Conservation (phyloP, 1,284 basidiomycete genomes). For the Pseudozyma thailandica region DNA sequence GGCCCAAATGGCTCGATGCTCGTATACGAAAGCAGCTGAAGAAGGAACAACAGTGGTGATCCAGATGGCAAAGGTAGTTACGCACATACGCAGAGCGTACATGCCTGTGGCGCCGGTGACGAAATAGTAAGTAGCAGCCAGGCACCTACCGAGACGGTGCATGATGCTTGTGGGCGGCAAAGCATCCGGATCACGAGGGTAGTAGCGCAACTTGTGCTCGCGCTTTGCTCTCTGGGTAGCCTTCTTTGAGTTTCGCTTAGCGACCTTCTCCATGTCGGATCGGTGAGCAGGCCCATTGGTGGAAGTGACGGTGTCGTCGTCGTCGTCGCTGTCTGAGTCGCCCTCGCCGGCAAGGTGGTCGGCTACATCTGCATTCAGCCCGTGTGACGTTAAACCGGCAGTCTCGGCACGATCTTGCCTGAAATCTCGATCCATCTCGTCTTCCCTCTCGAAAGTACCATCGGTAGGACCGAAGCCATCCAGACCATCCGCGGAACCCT, state of each 20-base stretch:
- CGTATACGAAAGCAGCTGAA: conserved; percentile 57
- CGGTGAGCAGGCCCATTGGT: conserved; percentile 1
- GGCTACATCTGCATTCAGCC: background rate
- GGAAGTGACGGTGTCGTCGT: background rate
- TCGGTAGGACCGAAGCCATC: conserved; percentile 30
- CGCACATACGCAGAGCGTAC: conserved; percentile 73
- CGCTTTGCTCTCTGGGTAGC: conserved; percentile 7
- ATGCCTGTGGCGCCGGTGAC: conserved; percentile 72
- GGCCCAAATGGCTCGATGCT: conserved; percentile 63
- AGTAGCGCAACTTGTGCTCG: conserved; percentile 12
- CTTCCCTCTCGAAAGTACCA: conserved; percentile 33
- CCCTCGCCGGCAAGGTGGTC: conserved; percentile 24
- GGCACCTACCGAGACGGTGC: conserved; percentile 50
- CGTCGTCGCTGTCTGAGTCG: conserved; percentile 18
- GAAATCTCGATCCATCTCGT: conserved; percentile 34
- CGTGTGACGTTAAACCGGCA: background rate
- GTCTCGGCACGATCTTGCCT: conserved; percentile 32
- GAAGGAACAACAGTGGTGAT: conserved; percentile 70
- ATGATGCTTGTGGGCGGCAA: conserved; percentile 72
- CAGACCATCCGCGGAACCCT: conserved; percentile 29
- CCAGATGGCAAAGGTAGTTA: conserved; percentile 73
- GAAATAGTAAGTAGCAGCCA: conserved; percentile 35
- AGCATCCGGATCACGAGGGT: conserved; percentile 78
- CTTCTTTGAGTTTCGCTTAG: background rate
- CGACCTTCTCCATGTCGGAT: conserved; percentile 34